Percentiles rank a stretch among this genome's conserved stretches.
phyloP scores from a whole-genome alignment of 2,329 filamentous ascomycete species.

The Microcera coccophila region DNA sequence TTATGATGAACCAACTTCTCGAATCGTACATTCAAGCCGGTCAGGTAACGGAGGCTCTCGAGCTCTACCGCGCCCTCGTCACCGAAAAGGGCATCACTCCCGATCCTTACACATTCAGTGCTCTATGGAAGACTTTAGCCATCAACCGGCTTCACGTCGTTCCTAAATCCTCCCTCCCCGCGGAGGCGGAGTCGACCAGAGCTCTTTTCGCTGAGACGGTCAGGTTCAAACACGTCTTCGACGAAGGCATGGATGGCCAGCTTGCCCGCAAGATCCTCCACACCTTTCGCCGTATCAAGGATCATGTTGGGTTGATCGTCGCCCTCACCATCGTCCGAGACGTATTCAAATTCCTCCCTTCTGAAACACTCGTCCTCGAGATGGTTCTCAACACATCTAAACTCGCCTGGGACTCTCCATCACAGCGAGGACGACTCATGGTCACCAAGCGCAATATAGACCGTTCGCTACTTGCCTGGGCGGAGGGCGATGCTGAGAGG shows the following conservation, averaged over 20 bases:
- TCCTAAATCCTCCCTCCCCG: conserved; percentile 24
- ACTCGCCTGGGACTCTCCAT: conserved; percentile 40
- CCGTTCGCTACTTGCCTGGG: conserved; percentile 30
- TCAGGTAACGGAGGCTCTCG: conserved; percentile 50
- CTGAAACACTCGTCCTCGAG: conserved; percentile 46
- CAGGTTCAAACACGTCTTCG: conserved; percentile 44
- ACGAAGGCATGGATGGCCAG: conserved; percentile 42
- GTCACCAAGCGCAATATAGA: conserved; percentile 43
- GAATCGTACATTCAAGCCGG: conserved; percentile 61
- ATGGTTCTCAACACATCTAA: conserved; percentile 43
- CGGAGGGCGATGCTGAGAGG: conserved; percentile 29
- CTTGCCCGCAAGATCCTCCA: conserved; percentile 49
- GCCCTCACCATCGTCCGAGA: conserved; percentile 43
- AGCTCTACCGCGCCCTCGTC: conserved; percentile 54
- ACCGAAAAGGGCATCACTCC: conserved; percentile 48
- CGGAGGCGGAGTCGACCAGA: conserved; percentile 36
- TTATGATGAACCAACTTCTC: conserved; percentile 76
- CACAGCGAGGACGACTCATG: conserved; percentile 40
- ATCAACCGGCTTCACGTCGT: conserved; percentile 46
- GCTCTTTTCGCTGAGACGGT: conserved; percentile 48
- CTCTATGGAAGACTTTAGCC: conserved; percentile 59
- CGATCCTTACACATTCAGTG: conserved; percentile 65
- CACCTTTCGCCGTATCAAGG: conserved; percentile 46
- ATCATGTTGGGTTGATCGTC: conserved; percentile 43
- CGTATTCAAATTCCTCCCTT: conserved; percentile 41